Conservation (phyloP, 2,329 filamentous ascomycete genomes). For the Xylaria arbuscula region DNA sequence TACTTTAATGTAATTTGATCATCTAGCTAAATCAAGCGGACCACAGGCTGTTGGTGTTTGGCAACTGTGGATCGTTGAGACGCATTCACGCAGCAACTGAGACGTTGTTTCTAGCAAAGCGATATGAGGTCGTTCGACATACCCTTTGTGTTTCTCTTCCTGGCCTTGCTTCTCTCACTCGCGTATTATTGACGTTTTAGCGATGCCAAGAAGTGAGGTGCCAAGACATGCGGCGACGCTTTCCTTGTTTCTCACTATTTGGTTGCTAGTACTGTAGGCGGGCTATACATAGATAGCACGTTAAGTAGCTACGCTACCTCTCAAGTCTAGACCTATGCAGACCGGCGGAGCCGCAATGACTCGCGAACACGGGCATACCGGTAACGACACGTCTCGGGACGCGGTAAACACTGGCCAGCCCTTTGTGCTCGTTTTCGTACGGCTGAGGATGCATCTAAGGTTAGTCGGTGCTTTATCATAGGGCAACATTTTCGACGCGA, state of each 20-base stretch:
- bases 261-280: not conserved
- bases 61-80: conserved; percentile 10
- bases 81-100: conserved; percentile 17
- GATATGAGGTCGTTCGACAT: not conserved
- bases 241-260: not conserved
- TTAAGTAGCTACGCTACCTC: conserved; percentile 1
- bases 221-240: conserved; percentile 25
- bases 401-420: conserved; percentile 20
- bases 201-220: conserved; percentile 24
- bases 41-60: conserved; percentile 3
- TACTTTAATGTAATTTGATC: conserved; percentile 9
- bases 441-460: conserved; percentile 15
- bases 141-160: not conserved
- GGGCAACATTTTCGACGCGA: conserved; percentile 13
- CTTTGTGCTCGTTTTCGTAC: conserved; percentile 19
- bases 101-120: conserved; percentile 22
- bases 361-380: conserved; percentile 28
- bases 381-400: conserved; percentile 15
- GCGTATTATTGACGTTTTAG: conserved; percentile 25
- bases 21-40: not conserved
- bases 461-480: not conserved
- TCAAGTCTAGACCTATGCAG: conserved; percentile 26
- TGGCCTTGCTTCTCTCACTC: not conserved
- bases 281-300: not conserved
- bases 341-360: conserved; percentile 34